Conservation (phyloP, 768 basidiomycete genomes). For the Saitozyma podzolica region DNA sequence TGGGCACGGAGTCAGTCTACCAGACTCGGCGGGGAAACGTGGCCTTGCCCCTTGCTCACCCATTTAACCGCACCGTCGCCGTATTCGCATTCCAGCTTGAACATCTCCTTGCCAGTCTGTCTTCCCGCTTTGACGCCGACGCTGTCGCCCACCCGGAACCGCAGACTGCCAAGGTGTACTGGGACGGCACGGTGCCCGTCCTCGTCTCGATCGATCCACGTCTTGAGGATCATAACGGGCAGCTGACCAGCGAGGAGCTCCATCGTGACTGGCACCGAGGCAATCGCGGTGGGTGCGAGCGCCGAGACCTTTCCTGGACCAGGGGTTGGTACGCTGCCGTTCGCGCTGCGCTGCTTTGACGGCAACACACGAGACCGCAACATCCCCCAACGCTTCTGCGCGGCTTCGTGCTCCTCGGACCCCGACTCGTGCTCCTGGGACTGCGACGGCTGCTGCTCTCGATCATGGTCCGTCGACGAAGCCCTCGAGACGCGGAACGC, state of each 20-base stretch:
- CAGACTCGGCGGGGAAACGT: background rate
- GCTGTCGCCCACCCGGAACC: constrained; percentile 52
- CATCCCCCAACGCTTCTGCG: constrained; percentile 43
- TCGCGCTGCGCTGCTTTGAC: constrained; percentile 7
- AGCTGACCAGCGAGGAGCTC: constrained; percentile 51
- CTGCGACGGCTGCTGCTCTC: background rate
- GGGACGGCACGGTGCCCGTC: constrained; percentile 51
- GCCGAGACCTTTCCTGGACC: constrained; percentile 33
- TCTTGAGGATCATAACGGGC: constrained; percentile 52
- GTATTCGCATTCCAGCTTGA: constrained; percentile 72
- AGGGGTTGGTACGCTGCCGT: constrained; percentile 19
- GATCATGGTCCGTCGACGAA: background rate
- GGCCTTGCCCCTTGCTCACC: no score
- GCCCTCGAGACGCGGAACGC: constrained; percentile 11
- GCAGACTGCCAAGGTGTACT: constrained; percentile 48
- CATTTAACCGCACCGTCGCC: constrained; percentile 87
- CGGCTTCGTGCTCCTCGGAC: constrained; percentile 8
- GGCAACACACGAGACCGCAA: constrained; percentile 41
- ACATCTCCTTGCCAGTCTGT: constrained; percentile 51
- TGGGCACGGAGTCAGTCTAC: constrained; percentile 4
- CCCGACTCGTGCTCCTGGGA: constrained; percentile 5
- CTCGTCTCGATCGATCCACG: constrained; percentile 53
- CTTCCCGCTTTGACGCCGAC: constrained; percentile 42
- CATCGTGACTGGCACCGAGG: constrained; percentile 47
- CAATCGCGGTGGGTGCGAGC: constrained; percentile 35